Percentiles rank a stretch among this genome's conserved stretches.
phyloP scores from a whole-genome alignment of 1,139 yeast genomes.

The Kodamaea fungicola region DNA sequence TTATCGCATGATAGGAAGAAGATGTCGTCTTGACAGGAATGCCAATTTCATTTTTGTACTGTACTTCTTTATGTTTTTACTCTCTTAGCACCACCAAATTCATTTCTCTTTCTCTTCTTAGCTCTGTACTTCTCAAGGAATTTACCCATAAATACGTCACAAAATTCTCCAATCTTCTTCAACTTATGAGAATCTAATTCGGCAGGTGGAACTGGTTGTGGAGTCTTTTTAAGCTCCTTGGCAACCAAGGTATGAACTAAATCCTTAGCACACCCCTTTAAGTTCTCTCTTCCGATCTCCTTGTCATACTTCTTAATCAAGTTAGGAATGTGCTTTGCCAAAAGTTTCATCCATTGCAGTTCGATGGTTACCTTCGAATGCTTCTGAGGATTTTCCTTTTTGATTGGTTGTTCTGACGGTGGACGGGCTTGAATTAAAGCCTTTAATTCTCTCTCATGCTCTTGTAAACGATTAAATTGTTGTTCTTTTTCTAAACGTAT shows the following conservation, averaged over 20 bases:
- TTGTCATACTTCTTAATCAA: conserved; percentile 62
- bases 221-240: conserved; percentile 58
- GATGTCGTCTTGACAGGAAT: no score
- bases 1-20: no score
- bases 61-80: background rate
- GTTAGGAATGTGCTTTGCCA: conserved; percentile 82
- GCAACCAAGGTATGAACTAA: conserved; percentile 59
- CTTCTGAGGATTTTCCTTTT: conserved; percentile 11
- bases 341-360: conserved; percentile 53
- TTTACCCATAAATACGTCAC: conserved; percentile 70
- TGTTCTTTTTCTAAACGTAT: conserved; percentile 30
- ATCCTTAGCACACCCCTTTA: conserved; percentile 79
- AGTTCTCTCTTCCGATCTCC: conserved; percentile 66
- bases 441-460: conserved; percentile 35
- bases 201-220: conserved; percentile 43
- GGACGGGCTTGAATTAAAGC: conserved; percentile 31
- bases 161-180: conserved; percentile 64
- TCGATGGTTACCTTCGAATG: conserved; percentile 17
- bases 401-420: background rate
- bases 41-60: no score
- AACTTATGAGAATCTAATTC: conserved; percentile 62
- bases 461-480: conserved; percentile 21
- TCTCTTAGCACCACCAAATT: conserved; percentile 5
- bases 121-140: conserved; percentile 52
- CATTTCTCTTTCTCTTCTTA: conserved; percentile 25